Evolutionary conservation across 2,329 filamentous ascomycete genomes (phyloP), one percentile per base, ranked within the genome.

Genomic region (Beauveria pseudobassiana): DNA sequence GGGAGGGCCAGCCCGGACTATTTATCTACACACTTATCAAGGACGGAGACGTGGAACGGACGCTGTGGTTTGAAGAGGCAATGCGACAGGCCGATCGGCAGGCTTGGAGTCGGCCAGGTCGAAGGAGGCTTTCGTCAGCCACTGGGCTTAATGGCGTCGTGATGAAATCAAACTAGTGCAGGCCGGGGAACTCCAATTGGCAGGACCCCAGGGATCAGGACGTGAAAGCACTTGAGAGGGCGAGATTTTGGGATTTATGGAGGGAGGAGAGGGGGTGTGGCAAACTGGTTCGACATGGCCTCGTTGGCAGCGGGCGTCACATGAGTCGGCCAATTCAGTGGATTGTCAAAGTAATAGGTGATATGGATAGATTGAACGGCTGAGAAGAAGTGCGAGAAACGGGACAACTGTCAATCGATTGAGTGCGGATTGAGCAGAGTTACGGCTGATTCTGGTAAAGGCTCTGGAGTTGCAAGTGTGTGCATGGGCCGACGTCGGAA

Each of bases 41-140:
- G 45, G 16, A 43, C 46, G 46, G 45, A 28, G 16, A 51, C 22
- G 16, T 8, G 18, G 34, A 24, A 30, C n/a, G 22, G 28, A 40
- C 34, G 24, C 14, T 12, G 12, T 53, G 12, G 34, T 26, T 30
- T 18, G n/a, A 20, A 28, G 20, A 16, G 10, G 34, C 30, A 22
- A 59, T 59, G 48, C 24, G 57, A 53, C 57, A 40, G 48, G 16
- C 46, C 56, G 46, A 45, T 28, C 30, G 28, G 28, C 5, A 45
- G 38, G 57, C 46, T 52, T 52, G 49, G 48, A 14, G n/a, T 18
- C 57, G 57, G 57, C 57, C 48, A 60, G 48, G 57, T 60, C 57
- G 57, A 59, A 53, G 57, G 56, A 22, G 28, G 30, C 20, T 14
- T 28, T 59, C 34, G 22, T 43, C 56, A 59, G 56, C 46, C 46